Evolutionary conservation across 768 basidiomycete species (phyloP).

Genomic region (Amanita molliuscula): DNA sequence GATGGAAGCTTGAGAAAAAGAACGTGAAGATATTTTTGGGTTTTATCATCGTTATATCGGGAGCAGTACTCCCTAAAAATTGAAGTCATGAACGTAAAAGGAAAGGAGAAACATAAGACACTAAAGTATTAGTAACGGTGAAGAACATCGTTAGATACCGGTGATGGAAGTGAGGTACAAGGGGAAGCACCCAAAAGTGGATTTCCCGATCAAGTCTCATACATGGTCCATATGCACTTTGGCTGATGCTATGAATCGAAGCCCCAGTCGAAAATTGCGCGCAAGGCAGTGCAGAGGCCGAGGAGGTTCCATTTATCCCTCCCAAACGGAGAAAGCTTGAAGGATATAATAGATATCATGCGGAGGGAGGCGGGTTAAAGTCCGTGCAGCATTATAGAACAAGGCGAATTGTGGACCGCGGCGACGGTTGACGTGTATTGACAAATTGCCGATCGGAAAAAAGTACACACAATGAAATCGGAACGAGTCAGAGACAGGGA

Average conservation of each 20-base stretch:
- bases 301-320: not conserved
- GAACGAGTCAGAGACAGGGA: not conserved
- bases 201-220: conserved; percentile 5
- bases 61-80: not conserved
- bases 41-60: conserved; percentile 6
- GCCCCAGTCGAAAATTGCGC: not conserved
- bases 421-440: conserved; percentile 5
- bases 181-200: not conserved
- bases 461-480: conserved; percentile 1
- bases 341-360: conserved; percentile 5
- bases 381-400: conserved; percentile 3
- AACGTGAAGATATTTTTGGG: conserved; percentile 5
- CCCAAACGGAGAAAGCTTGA: conserved; percentile 2
- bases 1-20: conserved; percentile 3
- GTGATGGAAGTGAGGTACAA: not conserved
- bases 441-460: conserved; percentile 3
- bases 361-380: conserved; percentile 8
- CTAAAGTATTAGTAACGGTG: conserved; percentile 7
- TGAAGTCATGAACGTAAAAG: conserved; percentile 5
- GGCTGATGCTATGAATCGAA: not conserved
- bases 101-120: conserved; percentile 4
- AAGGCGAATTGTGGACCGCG: conserved; percentile 4
- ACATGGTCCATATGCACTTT: conserved; percentile 7
- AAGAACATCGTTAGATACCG: conserved; percentile 5
- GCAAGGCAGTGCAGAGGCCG: not conserved